phyloP scores from a whole-genome alignment of 116 monocot genomes.

The Papilionanthe hybrid region DNA sequence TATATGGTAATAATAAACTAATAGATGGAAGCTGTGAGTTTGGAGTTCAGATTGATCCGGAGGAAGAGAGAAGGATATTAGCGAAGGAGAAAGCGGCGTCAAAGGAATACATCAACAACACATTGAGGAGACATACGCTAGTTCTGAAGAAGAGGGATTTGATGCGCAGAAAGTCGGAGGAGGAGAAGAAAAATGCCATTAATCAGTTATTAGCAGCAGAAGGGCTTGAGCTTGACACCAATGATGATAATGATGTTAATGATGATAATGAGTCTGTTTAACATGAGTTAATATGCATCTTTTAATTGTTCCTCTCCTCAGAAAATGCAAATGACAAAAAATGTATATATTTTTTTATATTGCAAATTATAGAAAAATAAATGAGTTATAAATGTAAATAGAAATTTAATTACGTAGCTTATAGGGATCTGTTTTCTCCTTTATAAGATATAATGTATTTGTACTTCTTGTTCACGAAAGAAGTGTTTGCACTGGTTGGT shows the following conservation, averaged over 20 bases:
- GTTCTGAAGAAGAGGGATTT: slow-evolving; percentile 85
- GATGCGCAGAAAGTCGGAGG: slow-evolving; percentile 75
- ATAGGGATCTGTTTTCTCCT: too few relatives aligned
- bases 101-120: slow-evolving; percentile 52
- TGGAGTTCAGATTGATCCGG: slow-evolving; percentile 70
- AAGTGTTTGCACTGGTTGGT: too few relatives aligned
- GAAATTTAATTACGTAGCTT: neutral
- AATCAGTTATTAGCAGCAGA: slow-evolving; percentile 79
- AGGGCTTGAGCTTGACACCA: slow-evolving; percentile 88
- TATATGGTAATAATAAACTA: too few relatives aligned
- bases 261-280: too few relatives aligned
- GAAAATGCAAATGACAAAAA: neutral
- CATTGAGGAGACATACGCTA: slow-evolving; percentile 79
- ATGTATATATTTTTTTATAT: neutral
- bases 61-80: slow-evolving; percentile 81
- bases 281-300: neutral
- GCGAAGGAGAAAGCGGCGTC: slow-evolving; percentile 88
- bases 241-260: slow-evolving; percentile 36
- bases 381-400: neutral
- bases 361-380: neutral
- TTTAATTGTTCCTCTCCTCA: neutral
- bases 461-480: too few relatives aligned
- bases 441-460: too few relatives aligned
- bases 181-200: slow-evolving; percentile 53
- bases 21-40: neutral